Percentiles rank a stretch among this genome's conserved stretches.
These are phyloP conservation scores for Aspergillus sp. DNA, from an alignment of 2,329 filamentous ascomycete species.

Conservation along the genomic window DNA sequence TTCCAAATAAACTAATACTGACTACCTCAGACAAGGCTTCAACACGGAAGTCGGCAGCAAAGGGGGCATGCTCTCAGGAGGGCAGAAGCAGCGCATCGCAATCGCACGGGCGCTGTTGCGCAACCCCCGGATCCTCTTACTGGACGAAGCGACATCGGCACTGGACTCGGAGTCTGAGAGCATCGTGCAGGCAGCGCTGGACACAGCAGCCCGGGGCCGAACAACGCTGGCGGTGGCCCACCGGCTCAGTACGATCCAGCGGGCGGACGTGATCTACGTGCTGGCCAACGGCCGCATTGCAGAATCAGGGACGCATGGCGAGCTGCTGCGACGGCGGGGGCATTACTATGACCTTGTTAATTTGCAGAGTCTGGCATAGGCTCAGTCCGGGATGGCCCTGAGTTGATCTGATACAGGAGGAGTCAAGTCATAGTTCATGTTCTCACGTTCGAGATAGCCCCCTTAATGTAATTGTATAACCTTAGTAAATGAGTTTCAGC, in stretches of 20 bases:
- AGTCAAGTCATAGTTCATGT: too few relatives aligned
- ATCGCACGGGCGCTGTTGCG: slow-evolving; percentile 38
- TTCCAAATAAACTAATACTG: background rate
- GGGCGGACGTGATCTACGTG: slow-evolving; percentile 88
- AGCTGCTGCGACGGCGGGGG: slow-evolving; percentile 66
- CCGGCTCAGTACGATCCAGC: slow-evolving; percentile 82
- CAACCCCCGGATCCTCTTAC: slow-evolving; percentile 31
- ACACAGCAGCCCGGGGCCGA: slow-evolving; percentile 74
- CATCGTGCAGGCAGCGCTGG: slow-evolving; percentile 65
- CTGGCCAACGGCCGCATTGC: slow-evolving; percentile 82
- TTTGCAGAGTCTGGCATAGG: slow-evolving; percentile 65
- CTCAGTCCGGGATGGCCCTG: background rate
- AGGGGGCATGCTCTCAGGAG: slow-evolving; percentile 31
- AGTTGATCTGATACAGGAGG: too few relatives aligned
- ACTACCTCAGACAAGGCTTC: slow-evolving; percentile 20
- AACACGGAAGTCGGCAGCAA: slow-evolving; percentile 24
- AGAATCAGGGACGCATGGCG: slow-evolving; percentile 74
- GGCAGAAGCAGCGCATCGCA: slow-evolving; percentile 38
- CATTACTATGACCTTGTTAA: slow-evolving; percentile 75
- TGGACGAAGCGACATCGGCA: slow-evolving; percentile 43
- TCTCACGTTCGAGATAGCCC: too few relatives aligned
- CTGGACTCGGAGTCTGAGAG: slow-evolving; percentile 47
- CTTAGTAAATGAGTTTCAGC: too few relatives aligned
- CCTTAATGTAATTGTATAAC: too few relatives aligned
- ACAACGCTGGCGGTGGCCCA: slow-evolving; percentile 93